Evolutionary conservation across 73 alveolate species (phyloP).

Genomic region (Chromera velia): DNA sequence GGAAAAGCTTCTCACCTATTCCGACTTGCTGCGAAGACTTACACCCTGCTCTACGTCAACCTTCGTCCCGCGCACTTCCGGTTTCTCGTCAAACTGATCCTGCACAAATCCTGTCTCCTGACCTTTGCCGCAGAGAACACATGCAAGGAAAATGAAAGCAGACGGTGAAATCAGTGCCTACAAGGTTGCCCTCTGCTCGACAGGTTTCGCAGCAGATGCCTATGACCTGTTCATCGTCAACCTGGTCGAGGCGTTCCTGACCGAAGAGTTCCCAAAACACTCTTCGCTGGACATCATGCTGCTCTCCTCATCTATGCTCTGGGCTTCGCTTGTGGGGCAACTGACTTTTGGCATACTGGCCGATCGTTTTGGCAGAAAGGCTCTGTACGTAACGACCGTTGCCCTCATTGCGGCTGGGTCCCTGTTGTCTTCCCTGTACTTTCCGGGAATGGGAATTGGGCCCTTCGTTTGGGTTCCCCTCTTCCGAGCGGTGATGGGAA

Average conservation of each 20-base stretch:
- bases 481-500: too few relatives aligned
- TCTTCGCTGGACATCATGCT: constrained; percentile 23
- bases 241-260: constrained; percentile 13
- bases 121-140: too few relatives aligned
- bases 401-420: constrained; percentile 1
- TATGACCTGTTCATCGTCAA: constrained; percentile 31
- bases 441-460: too few relatives aligned
- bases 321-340: constrained; percentile 27
- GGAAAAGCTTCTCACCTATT: too few relatives aligned
- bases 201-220: constrained; percentile 41
- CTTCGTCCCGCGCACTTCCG: too few relatives aligned
- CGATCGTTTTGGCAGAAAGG: constrained; percentile 32
- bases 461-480: too few relatives aligned
- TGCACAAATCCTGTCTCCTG: too few relatives aligned
- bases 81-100: too few relatives aligned
- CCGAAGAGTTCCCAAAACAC: constrained; percentile 18
- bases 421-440: constrained; percentile 17
- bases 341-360: constrained; percentile 35
- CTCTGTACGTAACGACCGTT: constrained; percentile 13
- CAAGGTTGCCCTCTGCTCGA: constrained; percentile 20
- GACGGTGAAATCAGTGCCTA: too few relatives aligned
- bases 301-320: constrained; percentile 4
- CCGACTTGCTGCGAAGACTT: too few relatives aligned
- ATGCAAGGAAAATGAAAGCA: too few relatives aligned
- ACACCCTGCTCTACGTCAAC: too few relatives aligned